phyloP scores from a whole-genome alignment of 2,329 filamentous ascomycete genomes.

The Keithomyces neogunnii region DNA sequence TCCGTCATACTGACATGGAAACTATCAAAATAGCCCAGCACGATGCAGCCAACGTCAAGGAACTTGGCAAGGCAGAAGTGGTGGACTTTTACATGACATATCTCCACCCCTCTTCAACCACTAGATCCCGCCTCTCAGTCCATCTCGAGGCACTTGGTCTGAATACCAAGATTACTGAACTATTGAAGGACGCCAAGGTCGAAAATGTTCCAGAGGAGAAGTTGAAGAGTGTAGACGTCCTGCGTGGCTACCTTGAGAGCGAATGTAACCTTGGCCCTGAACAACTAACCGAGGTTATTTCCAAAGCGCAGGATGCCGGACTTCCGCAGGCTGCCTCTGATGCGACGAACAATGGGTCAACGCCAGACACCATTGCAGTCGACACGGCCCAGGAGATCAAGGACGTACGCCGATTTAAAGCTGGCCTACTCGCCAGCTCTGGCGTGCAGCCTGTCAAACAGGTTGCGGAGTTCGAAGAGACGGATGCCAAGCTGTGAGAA shows the following conservation, averaged over 20 bases:
- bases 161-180: slow-evolving; percentile 34
- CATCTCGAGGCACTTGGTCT: slow-evolving; percentile 71
- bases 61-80: slow-evolving; percentile 71
- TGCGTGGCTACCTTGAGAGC: slow-evolving; percentile 41
- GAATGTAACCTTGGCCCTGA: slow-evolving; percentile 39
- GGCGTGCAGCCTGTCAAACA: slow-evolving; percentile 68
- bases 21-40: slow-evolving; percentile 46
- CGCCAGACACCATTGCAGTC: slow-evolving; percentile 33
- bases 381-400: slow-evolving; percentile 51
- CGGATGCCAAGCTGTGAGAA: slow-evolving; percentile 65
- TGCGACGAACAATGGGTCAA: slow-evolving; percentile 22
- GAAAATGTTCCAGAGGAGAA: slow-evolving; percentile 31
- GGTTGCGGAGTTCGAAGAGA: slow-evolving; percentile 77
- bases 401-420: slow-evolving; percentile 76
- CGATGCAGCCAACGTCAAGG: slow-evolving; percentile 67
- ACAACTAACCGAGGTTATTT: slow-evolving; percentile 40
- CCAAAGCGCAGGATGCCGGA: slow-evolving; percentile 35
- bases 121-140: slow-evolving; percentile 74
- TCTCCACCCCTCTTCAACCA: slow-evolving; percentile 65
- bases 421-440: slow-evolving; percentile 60
- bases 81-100: slow-evolving; percentile 68
- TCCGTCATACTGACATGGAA: not conserved
- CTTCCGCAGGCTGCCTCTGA: slow-evolving; percentile 24
- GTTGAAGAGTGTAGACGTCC: slow-evolving; percentile 38
- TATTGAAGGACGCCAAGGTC: slow-evolving; percentile 27